phyloP scores from a whole-genome alignment of 2,329 filamentous ascomycete species.

The Aspergillus vadensis region DNA sequence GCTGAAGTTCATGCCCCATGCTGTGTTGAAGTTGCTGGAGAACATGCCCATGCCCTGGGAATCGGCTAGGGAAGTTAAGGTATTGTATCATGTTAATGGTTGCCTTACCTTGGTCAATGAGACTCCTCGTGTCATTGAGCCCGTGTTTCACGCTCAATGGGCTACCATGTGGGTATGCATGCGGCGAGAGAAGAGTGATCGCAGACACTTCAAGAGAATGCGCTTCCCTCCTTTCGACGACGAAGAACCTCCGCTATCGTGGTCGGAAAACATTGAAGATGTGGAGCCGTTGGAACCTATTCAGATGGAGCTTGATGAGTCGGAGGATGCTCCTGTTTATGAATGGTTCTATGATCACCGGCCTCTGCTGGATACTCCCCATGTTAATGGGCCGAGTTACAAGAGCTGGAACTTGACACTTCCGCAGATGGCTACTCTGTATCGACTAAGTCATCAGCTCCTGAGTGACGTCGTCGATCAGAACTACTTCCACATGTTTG shows the following conservation, averaged over 20 bases:
- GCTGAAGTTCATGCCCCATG: conserved; percentile 98
- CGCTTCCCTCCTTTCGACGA: conserved; percentile 98
- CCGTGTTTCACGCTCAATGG: conserved; percentile 98
- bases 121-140: conserved; percentile 92
- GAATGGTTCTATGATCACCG: conserved; percentile 99
- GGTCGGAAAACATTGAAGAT: conserved; percentile 98
- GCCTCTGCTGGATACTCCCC: conserved; percentile 83
- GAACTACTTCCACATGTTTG: conserved; percentile 98
- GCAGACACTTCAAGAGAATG: conserved; percentile 97
- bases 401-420: conserved; percentile 91
- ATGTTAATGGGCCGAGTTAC: conserved; percentile 96
- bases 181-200: conserved; percentile 95
- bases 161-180: conserved; percentile 99
- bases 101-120: conserved; percentile 97
- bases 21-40: conserved; percentile 92
- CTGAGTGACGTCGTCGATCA: conserved; percentile 90
- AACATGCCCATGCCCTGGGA: conserved; percentile 99
- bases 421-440: conserved; percentile 93
- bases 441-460: conserved; percentile 86
- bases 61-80: conserved; percentile 92
- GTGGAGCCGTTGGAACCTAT: conserved; percentile 97
- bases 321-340: conserved; percentile 84
- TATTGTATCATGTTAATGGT: conserved; percentile 96
- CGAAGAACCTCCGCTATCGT: conserved; percentile 94
- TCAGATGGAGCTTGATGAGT: conserved; percentile 95